phyloP scores from a whole-genome alignment of 495 filamentous ascomycete genomes.

The Podospora pseudopauciseta region DNA sequence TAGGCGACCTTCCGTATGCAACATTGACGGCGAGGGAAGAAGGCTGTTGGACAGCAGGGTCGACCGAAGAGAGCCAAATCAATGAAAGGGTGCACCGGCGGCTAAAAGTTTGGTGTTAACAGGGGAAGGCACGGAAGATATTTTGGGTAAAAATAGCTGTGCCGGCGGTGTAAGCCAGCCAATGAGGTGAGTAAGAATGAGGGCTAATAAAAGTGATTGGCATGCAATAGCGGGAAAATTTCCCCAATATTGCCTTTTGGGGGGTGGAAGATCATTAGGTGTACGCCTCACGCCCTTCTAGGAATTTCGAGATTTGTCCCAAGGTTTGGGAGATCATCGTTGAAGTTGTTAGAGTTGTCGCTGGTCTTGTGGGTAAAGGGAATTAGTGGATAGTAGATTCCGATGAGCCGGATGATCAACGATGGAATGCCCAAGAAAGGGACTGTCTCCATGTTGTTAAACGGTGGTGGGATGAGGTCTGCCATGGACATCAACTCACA shows the following conservation, averaged over 20 bases:
- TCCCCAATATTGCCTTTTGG: constrained; percentile 7
- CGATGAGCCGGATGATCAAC: neutral
- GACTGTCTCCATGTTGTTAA: neutral
- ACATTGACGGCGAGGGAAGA: neutral
- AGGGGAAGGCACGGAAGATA: constrained; percentile 13
- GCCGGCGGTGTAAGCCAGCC: neutral
- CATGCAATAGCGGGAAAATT: constrained; percentile 9
- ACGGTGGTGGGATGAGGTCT: neutral
- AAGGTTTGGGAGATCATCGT: neutral
- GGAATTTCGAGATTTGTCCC: neutral
- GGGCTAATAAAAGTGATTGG: constrained; percentile 15
- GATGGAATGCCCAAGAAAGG: neutral
- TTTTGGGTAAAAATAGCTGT: constrained; percentile 23
- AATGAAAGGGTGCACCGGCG: constrained; percentile 9
- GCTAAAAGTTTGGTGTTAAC: constrained; percentile 8
- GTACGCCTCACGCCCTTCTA: neutral
- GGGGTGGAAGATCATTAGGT: neutral
- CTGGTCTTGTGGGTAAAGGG: neutral
- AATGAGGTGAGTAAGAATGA: neutral
- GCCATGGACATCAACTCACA: neutral
- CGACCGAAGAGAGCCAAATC: neutral
- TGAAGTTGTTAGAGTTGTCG: neutral
- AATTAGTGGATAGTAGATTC: neutral
- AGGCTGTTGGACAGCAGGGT: neutral
- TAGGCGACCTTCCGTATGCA: constrained; percentile 10